Conservation (phyloP, 2,329 filamentous ascomycete genomes). For the Monosporascus sp. region DNA sequence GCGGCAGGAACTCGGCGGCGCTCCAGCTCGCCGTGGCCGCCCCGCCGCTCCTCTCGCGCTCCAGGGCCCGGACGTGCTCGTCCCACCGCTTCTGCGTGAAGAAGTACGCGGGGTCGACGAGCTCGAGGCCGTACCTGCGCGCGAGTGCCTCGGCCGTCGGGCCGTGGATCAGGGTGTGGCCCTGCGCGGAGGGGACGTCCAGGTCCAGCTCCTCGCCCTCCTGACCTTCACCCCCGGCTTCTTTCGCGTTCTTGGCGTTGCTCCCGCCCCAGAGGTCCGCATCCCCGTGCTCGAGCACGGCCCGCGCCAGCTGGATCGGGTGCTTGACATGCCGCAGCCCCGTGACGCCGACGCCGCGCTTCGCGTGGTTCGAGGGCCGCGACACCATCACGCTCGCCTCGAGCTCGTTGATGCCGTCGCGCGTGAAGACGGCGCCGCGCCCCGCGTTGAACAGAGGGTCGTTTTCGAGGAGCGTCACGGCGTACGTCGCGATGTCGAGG, state of each 20-base stretch:
- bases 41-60: constrained; percentile 36
- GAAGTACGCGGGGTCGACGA: constrained; percentile 67
- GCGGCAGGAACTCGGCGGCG: constrained; percentile 62
- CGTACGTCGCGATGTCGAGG: constrained; percentile 68
- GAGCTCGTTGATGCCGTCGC: constrained; percentile 75
- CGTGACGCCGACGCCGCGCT: constrained; percentile 74
- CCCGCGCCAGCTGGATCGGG: constrained; percentile 67
- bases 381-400: constrained; percentile 86
- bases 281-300: constrained; percentile 64
- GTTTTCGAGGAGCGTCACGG: constrained; percentile 71
- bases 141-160: constrained; percentile 65
- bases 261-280: constrained; percentile 40
- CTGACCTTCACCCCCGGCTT: constrained; percentile 19
- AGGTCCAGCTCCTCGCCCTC: constrained; percentile 12
- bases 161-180: constrained; percentile 66
- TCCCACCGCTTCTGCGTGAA: constrained; percentile 76
- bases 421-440: constrained; percentile 80
- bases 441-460: constrained; percentile 80
- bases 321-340: constrained; percentile 70
- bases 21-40: constrained; percentile 47
- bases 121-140: constrained; percentile 59
- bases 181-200: constrained; percentile 53
- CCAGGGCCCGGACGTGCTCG: constrained; percentile 60
- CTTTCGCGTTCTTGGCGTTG: not conserved
- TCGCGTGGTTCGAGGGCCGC: constrained; percentile 50